Conservation (phyloP, 352 stramenopile species). For the Phytopythium sindhum region DNA sequence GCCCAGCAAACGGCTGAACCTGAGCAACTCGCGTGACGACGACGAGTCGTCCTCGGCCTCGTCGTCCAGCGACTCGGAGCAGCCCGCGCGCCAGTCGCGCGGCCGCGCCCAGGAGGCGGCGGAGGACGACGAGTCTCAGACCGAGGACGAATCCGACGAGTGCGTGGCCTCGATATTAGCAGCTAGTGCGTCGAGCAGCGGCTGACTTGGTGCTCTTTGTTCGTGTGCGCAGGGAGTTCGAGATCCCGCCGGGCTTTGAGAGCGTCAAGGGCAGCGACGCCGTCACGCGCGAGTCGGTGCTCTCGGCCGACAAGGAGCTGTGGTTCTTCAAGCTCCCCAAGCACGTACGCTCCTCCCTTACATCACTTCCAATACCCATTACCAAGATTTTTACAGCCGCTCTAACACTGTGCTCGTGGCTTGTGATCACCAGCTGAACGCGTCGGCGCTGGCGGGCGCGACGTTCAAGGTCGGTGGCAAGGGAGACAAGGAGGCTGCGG, state of each 20-base stretch:
- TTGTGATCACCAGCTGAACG: constrained; percentile 42
- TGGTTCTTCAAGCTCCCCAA: constrained; percentile 87
- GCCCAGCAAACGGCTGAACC: constrained; percentile 56
- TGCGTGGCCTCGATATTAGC: constrained; percentile 15
- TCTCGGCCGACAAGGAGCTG: constrained; percentile 75
- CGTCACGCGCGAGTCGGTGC: constrained; percentile 56
- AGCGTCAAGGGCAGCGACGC: constrained; percentile 52
- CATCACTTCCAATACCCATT: not conserved
- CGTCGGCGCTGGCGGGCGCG: constrained; percentile 60
- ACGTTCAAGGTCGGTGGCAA: constrained; percentile 54
- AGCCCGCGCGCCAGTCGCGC: constrained; percentile 11
- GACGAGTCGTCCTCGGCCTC: constrained; percentile 34
- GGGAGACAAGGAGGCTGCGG: constrained; percentile 19
- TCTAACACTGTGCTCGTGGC: constrained; percentile 14
- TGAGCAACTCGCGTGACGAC: constrained; percentile 40
- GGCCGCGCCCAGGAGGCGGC: constrained; percentile 3
- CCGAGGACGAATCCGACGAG: constrained; percentile 55
- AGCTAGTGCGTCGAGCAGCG: not conserved
- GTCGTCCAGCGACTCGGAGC: constrained; percentile 36
- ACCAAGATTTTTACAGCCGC: not conserved
- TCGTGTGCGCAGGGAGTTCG: constrained; percentile 55
- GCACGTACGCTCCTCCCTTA: constrained; percentile 39
- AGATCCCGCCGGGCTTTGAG: constrained; percentile 74
- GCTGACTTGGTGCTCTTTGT: constrained; percentile 10
- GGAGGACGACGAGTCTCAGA: constrained; percentile 31